Base-by-base conservation (phyloP, 2,329 filamentous ascomycete genomes). In the Ceratocystis cacaofunesta region DNA sequence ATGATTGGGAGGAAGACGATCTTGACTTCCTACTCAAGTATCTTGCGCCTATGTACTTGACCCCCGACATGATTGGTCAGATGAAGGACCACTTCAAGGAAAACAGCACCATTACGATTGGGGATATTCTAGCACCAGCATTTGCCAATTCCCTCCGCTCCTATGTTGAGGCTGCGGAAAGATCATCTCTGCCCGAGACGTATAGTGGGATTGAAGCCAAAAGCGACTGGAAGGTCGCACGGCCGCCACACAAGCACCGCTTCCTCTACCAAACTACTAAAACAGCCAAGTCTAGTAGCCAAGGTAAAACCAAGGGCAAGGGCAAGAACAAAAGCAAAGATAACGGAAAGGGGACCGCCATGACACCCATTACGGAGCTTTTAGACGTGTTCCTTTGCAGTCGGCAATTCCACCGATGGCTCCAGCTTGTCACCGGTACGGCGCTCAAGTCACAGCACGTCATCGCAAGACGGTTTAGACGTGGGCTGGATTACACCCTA, bases 201-300 rank as follows among this genome's bases (percentile, higher is more conserved):
- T 83, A 81, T 58, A 72, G 74, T 0, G 79, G 81, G 66, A 85
- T 88, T 67, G 83, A 86, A 71, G 79, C 79, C 58, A 76, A 76
- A 68, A 82, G 78, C 52, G 76, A 77, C 0, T 94, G 89, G 89
- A 83, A 81, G 68, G 87, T 95, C 7, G 89, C 94, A 5, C 82
- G 84, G 41, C 94, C 94, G 48, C 94, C 94, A 0, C 92, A 99
- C 77, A 99, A 99, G 78, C 91, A 96, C 73, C 89, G 92, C 15
- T 99, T 88, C 74, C 79, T 96, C 1, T 99, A 94, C 75, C 82
- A 89, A 67, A 85, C 61, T 68, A 74, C 66, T 70, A 76, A 62
- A 69, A 74, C 62, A 74, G 74, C 60, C 72, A 73, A 4, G 71
- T 73, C 2, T 70, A 75, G 52, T 75, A 79, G 57, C 74, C 78